Evolutionary conservation across 83 land plant genomes (phyloP).

Genomic region (Isoetes engelmannii): DNA sequence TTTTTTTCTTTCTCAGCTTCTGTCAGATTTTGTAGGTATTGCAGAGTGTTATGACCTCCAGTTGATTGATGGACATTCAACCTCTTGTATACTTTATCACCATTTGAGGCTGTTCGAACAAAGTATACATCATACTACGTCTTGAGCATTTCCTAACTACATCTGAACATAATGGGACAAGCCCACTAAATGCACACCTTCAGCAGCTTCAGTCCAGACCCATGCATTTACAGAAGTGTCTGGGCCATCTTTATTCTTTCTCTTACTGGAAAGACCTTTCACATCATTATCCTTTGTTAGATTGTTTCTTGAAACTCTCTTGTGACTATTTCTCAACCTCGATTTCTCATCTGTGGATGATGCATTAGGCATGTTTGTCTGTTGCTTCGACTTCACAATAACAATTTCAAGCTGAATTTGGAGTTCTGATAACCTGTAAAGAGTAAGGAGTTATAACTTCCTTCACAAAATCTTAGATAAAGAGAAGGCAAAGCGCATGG

Average conservation of each 20-base stretch:
- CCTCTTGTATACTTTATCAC: no score
- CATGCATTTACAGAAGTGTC: conserved; percentile 19
- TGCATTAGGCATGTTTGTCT: not conserved
- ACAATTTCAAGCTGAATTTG: not conserved
- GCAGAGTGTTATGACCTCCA: no score
- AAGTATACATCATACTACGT: no score
- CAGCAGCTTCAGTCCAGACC: conserved; percentile 23
- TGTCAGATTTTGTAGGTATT: no score
- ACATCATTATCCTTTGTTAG: not conserved
- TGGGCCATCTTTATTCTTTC: conserved; percentile 2
- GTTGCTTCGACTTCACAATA: not conserved
- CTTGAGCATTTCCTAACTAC: no score
- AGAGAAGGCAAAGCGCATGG: no score
- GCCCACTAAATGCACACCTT: conserved; percentile 14
- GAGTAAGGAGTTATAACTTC: not conserved
- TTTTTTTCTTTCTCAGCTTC: no score
- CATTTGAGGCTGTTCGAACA: no score
- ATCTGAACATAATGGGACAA: no score
- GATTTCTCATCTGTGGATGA: not conserved
- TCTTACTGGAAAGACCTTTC: conserved; percentile 1
- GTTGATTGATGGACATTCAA: no score
- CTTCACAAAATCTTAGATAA: no score
- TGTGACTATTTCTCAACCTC: not conserved
- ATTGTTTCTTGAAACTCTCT: not conserved
- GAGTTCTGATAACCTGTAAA: not conserved